Percentiles rank a stretch among this genome's conserved stretches.
Conservation (phyloP, 2,329 filamentous ascomycete species). For the Diaporthe humulicola region DNA sequence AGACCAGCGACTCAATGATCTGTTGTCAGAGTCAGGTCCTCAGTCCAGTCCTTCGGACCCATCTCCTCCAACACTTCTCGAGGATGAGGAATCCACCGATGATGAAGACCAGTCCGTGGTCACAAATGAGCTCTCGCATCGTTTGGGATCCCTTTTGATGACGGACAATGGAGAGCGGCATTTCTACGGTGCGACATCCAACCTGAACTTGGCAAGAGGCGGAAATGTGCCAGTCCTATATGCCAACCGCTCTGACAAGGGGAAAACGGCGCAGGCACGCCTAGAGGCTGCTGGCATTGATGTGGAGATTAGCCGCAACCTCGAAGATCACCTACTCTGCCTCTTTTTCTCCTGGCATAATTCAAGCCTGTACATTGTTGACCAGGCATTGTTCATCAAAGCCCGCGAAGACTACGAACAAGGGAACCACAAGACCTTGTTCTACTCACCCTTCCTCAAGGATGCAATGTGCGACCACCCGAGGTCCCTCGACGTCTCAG, state of each 20-base stretch:
- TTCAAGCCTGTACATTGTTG: not conserved
- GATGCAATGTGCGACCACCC: not conserved
- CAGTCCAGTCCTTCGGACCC: not conserved
- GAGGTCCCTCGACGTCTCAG: not conserved
- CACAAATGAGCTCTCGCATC: conserved; percentile 7
- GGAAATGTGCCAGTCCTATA: not conserved
- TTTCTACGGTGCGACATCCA: conserved; percentile 10
- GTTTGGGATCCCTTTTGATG: not conserved
- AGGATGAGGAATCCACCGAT: not conserved
- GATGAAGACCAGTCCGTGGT: not conserved
- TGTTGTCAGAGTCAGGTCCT: not conserved
- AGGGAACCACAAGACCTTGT: not conserved
- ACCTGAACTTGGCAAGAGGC: not conserved
- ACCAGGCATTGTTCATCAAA: not conserved
- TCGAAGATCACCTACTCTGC: not conserved
- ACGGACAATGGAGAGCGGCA: not conserved
- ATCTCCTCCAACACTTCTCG: not conserved
- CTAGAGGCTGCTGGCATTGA: not conserved
- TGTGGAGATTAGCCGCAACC: not conserved
- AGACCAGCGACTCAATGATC: too few species aligned
- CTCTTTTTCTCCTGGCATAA: conserved; percentile 10
- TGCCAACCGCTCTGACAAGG: not conserved
- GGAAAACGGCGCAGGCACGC: not conserved
- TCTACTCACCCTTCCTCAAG: not conserved
- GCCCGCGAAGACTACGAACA: not conserved